Evolutionary conservation across 352 stramenopile genomes (phyloP).

Genomic region (Phytophthora podocarpi): DNA sequence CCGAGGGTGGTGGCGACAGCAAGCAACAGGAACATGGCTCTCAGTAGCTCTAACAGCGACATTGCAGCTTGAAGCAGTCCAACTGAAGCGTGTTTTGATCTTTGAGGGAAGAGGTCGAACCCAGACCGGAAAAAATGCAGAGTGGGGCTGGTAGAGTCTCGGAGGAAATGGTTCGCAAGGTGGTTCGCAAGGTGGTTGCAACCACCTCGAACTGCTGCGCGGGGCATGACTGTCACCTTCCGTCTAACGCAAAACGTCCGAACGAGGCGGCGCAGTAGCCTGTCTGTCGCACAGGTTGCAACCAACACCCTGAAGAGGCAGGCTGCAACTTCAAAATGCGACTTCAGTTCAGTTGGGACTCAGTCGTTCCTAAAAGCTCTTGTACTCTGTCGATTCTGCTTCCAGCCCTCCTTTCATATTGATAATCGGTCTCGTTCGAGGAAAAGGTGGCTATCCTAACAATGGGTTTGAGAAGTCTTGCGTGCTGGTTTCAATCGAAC

Average conservation of each 20-base stretch:
- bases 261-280: constrained; percentile 1
- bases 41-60: constrained; percentile 12
- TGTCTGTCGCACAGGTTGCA: not conserved
- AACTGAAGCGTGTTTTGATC: not conserved
- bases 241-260: constrained; percentile 6
- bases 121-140: constrained; percentile 15
- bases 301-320: constrained; percentile 2
- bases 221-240: constrained; percentile 3
- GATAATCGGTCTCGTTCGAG: not conserved
- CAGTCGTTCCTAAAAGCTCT: not conserved
- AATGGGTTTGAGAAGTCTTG: not conserved
- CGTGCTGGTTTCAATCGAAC: not conserved
- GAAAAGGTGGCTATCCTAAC: not conserved
- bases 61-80: constrained; percentile 13
- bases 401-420: too few relatives aligned
- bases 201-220: not conserved
- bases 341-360: not conserved
- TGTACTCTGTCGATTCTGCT: too few relatives aligned
- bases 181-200: constrained; percentile 20
- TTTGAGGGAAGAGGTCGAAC: not conserved
- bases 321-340: not conserved
- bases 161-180: not conserved
- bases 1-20: not conserved
- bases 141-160: constrained; percentile 27
- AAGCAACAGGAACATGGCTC: constrained; percentile 7